These are phyloP conservation scores for Aspergillus egyptiacus DNA, from an alignment of 495 filamentous ascomycete genomes.

Conservation along the genomic window DNA sequence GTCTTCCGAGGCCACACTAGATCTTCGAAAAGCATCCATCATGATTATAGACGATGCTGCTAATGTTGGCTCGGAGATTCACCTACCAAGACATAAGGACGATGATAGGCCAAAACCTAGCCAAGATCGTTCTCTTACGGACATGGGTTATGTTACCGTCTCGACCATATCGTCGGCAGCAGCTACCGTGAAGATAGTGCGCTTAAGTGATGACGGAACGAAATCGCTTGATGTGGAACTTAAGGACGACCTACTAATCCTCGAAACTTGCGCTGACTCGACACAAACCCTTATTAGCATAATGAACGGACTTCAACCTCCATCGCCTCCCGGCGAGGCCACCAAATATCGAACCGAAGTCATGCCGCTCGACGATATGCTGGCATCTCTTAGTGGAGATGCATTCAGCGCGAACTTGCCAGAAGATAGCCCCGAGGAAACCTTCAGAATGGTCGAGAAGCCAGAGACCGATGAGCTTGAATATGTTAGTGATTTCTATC, in stretches of 20 bases:
- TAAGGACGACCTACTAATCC: constrained; percentile 74
- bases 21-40: constrained; percentile 71
- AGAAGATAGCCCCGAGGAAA: constrained; percentile 12
- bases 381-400: constrained; percentile 83
- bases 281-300: constrained; percentile 85
- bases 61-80: constrained; percentile 41
- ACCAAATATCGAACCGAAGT: constrained; percentile 84
- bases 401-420: constrained; percentile 52
- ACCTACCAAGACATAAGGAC: constrained; percentile 40
- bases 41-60: constrained; percentile 75
- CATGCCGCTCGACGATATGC: constrained; percentile 77
- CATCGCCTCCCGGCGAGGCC: constrained; percentile 69
- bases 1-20: constrained; percentile 53
- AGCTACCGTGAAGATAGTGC: constrained; percentile 52
- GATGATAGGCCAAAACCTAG: constrained; percentile 45
- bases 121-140: constrained; percentile 60
- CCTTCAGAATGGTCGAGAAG: constrained; percentile 16
- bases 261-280: constrained; percentile 95
- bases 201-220: constrained; percentile 44
- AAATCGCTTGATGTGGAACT: constrained; percentile 74
- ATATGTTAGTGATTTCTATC: constrained; percentile 60
- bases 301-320: constrained; percentile 75
- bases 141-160: constrained; percentile 74
- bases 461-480: constrained; percentile 50
- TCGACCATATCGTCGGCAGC: constrained; percentile 77